Conservation (phyloP, 768 basidiomycete species). For the Gymnopilus junonius region DNA sequence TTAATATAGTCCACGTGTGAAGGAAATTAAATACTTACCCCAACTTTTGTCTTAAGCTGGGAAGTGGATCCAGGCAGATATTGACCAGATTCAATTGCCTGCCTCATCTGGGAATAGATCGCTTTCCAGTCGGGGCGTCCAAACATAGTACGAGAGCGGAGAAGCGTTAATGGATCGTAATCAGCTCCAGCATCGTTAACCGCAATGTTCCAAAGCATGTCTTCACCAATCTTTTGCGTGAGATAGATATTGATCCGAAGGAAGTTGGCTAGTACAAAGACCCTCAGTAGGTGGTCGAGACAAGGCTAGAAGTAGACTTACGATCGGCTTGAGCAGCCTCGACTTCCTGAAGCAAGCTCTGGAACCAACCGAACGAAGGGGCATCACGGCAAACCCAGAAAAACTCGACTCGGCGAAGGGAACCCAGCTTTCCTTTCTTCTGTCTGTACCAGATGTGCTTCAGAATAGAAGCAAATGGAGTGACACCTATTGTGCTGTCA, state of each 20-base stretch:
- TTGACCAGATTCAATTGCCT: slow-evolving; percentile 80
- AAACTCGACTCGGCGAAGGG: slow-evolving; percentile 89
- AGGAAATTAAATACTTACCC: slow-evolving; percentile 50
- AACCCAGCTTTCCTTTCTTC: slow-evolving; percentile 73
- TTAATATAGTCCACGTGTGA: background rate
- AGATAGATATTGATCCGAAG: slow-evolving; percentile 91
- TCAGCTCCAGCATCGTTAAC: slow-evolving; percentile 86
- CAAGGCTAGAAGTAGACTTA: slow-evolving; percentile 43
- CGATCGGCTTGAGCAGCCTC: slow-evolving; percentile 90
- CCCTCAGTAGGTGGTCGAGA: background rate
- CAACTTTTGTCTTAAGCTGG: slow-evolving; percentile 83
- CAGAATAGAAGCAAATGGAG: slow-evolving; percentile 92
- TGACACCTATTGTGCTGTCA: slow-evolving; percentile 64
- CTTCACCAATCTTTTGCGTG: slow-evolving; percentile 82
- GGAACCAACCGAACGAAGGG: slow-evolving; percentile 99
- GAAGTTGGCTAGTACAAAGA: slow-evolving; percentile 70
- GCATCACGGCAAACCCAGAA: slow-evolving; percentile 94
- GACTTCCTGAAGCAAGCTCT: slow-evolving; percentile 83
- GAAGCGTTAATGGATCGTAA: slow-evolving; percentile 87
- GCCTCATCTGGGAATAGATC: slow-evolving; percentile 76
- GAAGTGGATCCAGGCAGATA: slow-evolving; percentile 82
- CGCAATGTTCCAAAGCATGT: slow-evolving; percentile 92
- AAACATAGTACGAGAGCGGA: slow-evolving; percentile 88
- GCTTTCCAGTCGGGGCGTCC: slow-evolving; percentile 90
- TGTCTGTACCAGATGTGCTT: slow-evolving; percentile 97